A percentile compares a stretch with the other conserved stretches of the same genome.
Conservation (phyloP, 1,284 basidiomycete species). For the Melampsora larici-populina region DNA sequence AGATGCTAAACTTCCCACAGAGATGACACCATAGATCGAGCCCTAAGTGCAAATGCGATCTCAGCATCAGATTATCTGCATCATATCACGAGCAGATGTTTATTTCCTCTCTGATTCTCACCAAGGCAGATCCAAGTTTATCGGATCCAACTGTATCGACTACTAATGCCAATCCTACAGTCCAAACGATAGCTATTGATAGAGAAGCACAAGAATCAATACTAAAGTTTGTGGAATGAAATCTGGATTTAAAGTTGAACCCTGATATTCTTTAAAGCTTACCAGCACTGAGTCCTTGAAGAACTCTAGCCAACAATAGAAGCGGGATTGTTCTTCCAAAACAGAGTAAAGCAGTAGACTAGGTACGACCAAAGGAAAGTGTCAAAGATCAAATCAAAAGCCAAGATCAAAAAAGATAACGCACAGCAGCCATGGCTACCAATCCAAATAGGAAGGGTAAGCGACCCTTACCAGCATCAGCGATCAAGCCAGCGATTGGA, state of each 20-base stretch:
- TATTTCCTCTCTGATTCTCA: neutral
- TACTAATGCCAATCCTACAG: conserved; percentile 38
- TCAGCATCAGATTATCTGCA: neutral
- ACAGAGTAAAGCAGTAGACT: conserved; percentile 35
- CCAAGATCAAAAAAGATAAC: neutral
- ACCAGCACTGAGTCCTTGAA: conserved; percentile 41
- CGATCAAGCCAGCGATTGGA: conserved; percentile 15
- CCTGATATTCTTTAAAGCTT: neutral
- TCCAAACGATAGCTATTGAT: conserved; percentile 40
- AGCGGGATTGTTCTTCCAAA: conserved; percentile 19
- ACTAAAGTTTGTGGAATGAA: neutral
- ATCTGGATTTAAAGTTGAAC: neutral
- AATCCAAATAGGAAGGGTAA: conserved; percentile 27
- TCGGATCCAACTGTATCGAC: conserved; percentile 19
- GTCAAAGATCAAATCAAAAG: neutral
- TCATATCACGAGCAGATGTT: conserved; percentile 1
- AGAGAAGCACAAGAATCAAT: neutral
- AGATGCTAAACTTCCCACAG: conserved; percentile 20
- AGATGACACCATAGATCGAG: conserved; percentile 21
- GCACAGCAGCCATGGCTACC: conserved; percentile 10
- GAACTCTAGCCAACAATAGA: conserved; percentile 24
- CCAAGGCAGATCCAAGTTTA: conserved; percentile 33
- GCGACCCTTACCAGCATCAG: conserved; percentile 9
- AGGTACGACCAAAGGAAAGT: neutral
- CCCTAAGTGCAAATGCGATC: neutral